These are phyloP conservation scores for Aureobasidium sp. DNA, from an alignment of 2,329 filamentous ascomycete species.

Conservation along the genomic window DNA sequence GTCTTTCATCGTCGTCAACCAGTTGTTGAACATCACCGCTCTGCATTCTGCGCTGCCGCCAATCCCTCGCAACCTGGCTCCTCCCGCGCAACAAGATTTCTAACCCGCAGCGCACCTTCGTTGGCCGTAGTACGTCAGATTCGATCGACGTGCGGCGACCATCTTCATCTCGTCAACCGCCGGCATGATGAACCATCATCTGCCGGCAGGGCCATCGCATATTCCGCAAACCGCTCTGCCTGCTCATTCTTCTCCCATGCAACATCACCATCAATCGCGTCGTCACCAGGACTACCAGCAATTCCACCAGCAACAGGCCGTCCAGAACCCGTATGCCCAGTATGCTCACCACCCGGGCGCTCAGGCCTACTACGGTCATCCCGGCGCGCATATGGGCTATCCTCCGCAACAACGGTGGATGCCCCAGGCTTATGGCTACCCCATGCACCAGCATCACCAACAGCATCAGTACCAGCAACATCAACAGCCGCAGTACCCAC, in stretches of 20 bases:
- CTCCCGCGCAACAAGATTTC: not conserved
- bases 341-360: slow-evolving; percentile 27
- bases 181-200: slow-evolving; percentile 73
- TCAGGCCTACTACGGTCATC: slow-evolving; percentile 29
- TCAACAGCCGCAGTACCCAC: slow-evolving; percentile 26
- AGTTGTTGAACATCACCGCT: slow-evolving; percentile 7
- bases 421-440: slow-evolving; percentile 31
- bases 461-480: slow-evolving; percentile 18
- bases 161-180: slow-evolving; percentile 25
- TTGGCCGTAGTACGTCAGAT: slow-evolving; percentile 4
- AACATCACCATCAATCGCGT: slow-evolving; percentile 22
- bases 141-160: slow-evolving; percentile 10
- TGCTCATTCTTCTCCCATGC: slow-evolving; percentile 15
- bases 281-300: slow-evolving; percentile 33
- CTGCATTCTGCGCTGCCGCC: slow-evolving; percentile 2
- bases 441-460: slow-evolving; percentile 22
- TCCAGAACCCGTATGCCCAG: slow-evolving; percentile 28
- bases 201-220: slow-evolving; percentile 54
- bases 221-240: slow-evolving; percentile 30
- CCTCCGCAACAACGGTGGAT: slow-evolving; percentile 27
- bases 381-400: slow-evolving; percentile 29
- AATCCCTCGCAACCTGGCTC: not conserved
- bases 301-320: slow-evolving; percentile 26
- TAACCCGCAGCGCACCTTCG: not conserved
- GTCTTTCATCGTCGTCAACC: slow-evolving; percentile 9